Conservation (phyloP, 2,329 filamentous ascomycete genomes). For the Paecilomyces variotii region DNA sequence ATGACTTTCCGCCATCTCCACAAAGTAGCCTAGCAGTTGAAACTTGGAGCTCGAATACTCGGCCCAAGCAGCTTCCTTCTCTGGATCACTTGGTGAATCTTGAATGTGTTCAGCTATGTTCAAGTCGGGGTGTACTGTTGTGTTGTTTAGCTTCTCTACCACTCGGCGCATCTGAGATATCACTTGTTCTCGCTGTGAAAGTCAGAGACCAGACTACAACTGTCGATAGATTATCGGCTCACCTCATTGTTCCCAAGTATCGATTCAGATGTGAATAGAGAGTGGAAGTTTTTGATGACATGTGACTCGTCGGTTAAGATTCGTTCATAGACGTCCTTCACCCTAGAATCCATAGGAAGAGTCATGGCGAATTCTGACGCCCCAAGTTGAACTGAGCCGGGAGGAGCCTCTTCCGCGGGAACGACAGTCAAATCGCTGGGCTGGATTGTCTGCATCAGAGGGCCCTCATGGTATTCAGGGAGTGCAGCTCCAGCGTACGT, state of each 20-base stretch:
- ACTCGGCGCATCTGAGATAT: conserved; percentile 26
- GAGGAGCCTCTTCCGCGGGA: conserved; percentile 15
- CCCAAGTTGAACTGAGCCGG: conserved; percentile 28
- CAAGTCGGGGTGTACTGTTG: conserved; percentile 37
- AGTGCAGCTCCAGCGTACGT: conserved; percentile 20
- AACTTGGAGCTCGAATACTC: conserved; percentile 43
- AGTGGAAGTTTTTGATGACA: conserved; percentile 20
- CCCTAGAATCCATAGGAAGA: conserved; percentile 36
- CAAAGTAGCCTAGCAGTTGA: conserved; percentile 34
- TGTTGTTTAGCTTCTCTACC: conserved; percentile 32
- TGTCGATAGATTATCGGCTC: conserved; percentile 2
- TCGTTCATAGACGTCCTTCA: conserved; percentile 35
- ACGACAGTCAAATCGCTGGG: conserved; percentile 27
- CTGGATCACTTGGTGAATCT: conserved; percentile 22
- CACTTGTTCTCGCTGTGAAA: conserved; percentile 15
- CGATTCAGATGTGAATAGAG: conserved; percentile 10
- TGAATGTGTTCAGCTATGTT: conserved; percentile 33
- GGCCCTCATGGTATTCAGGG: conserved; percentile 13
- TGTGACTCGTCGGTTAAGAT: conserved; percentile 21
- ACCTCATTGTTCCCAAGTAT: conserved; percentile 17
- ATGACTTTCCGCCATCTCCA: conserved; percentile 24
- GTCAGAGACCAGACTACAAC: not conserved
- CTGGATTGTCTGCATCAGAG: conserved; percentile 27
- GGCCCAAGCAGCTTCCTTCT: conserved; percentile 36
- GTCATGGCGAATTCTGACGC: conserved; percentile 33